Conservation (phyloP, 306 rosid species). For the Neltuma alba region DNA sequence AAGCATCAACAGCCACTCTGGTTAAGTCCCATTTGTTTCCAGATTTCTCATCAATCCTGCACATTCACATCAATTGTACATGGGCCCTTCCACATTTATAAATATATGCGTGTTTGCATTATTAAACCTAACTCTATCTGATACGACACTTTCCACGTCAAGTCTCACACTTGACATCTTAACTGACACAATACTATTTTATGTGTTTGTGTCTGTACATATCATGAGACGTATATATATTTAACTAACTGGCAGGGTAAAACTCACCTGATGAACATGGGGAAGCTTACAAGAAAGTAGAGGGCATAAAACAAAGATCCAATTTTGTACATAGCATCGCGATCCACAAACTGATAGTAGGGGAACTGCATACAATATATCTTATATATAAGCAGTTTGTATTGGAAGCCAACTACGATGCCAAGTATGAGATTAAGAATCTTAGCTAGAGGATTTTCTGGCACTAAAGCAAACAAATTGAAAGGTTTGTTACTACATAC, state of each 20-base stretch:
- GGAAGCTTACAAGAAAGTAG: constrained; percentile 97
- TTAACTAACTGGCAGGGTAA: constrained; percentile 19
- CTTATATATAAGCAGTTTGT: no score
- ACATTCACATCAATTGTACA: constrained; percentile 30
- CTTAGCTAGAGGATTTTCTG: no score
- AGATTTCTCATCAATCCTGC: constrained; percentile 93
- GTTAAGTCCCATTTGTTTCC: constrained; percentile 82
- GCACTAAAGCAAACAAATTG: no score
- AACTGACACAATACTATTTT: background rate
- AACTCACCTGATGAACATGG: constrained; percentile 90
- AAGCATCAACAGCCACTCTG: constrained; percentile 83
- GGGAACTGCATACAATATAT: constrained; percentile 86
- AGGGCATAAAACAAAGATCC: constrained; percentile 96
- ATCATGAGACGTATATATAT: background rate
- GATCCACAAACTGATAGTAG: constrained; percentile 88
- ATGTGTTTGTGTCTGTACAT: background rate
- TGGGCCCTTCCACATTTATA: no score
- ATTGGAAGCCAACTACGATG: no score
- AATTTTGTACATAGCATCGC: constrained; percentile 88
- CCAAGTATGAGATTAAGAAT: no score
- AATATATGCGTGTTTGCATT: no score
- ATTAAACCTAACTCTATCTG: constrained; percentile 8
- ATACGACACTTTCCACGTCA: background rate
- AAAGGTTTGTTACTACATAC: constrained; percentile 55
- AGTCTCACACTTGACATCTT: no score